Evolutionary conservation across 306 rosid species (phyloP), one percentile per base, ranked within the genome.

Genomic region (Cajanus cajan): DNA sequence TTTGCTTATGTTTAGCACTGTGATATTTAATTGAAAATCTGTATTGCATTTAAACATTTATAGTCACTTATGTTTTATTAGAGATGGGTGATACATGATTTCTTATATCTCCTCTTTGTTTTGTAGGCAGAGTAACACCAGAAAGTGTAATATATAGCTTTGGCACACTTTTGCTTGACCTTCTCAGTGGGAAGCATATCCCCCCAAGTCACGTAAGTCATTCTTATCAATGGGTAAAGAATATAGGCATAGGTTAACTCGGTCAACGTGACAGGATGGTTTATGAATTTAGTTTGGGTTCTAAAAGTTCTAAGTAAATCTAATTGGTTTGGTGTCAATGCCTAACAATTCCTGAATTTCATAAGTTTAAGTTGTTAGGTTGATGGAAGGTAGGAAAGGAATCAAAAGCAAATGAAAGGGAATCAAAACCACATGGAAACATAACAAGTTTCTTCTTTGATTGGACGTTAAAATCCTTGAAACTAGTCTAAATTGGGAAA

Each of bases 91-190:
- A 66, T 25, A 5, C 48, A 64, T 37, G 28, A 74, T 58, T 79
- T 76, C 68, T 79, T 36, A 77, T 75, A 19, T 24, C 50, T 64
- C 71, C 52, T 73, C 78, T 64, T 50, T 71, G 40, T 70, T 81
- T 14, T 76, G 57, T 61, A 92, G 95, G 96, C 89, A 90, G 91
- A 83, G 96, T 92, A 61, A 92, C 97, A 47, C 86, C 97, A 7
- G 96, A 90, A 75, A 92, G 97, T 74, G 93, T 88, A 31, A 90
- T 92, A 54, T 92, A 90, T 75, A 90, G 97, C 90, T 88, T 92
- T 45, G 96, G 93, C 62, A 92, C 95, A 81, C 96, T 92, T 82
- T 69, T 92, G 85, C 93, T 92, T 44, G 97, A 92, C 80, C 93
- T 92, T 82, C 89, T 92, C 55, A 92, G 97, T 68, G 90, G 93